A percentile compares a stretch with the other conserved stretches of the same genome.
Conservation (phyloP, 805 yeast species). For the Myxozyma nipponensis region DNA sequence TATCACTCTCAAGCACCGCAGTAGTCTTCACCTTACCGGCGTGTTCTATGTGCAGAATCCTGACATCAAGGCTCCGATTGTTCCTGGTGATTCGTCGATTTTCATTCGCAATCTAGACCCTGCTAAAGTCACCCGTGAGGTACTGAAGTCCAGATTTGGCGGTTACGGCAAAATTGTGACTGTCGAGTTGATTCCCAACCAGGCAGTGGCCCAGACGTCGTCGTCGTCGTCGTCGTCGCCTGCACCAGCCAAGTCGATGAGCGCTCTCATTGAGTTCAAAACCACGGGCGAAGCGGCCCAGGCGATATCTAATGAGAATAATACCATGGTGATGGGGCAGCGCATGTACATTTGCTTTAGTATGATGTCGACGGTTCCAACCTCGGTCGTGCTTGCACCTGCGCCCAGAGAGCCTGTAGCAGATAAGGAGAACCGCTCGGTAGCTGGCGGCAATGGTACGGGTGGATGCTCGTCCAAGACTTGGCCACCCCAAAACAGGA, state of each 20-base stretch:
- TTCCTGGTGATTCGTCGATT: conserved; percentile 64
- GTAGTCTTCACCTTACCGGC: conserved; percentile 1
- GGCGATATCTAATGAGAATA: conserved; percentile 24
- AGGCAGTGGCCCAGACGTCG: not conserved
- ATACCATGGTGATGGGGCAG: conserved; percentile 19
- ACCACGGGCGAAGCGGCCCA: conserved; percentile 22
- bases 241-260: conserved; percentile 3
- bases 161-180: conserved; percentile 61
- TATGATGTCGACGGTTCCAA: conserved; percentile 17
- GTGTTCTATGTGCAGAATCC: conserved; percentile 38
- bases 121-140: conserved; percentile 48
- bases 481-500: too few species aligned
- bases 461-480: too few species aligned
- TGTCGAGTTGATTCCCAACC: conserved; percentile 3
- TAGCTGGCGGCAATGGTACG: too few species aligned
- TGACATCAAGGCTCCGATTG: conserved; percentile 36
- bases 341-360: conserved; percentile 24
- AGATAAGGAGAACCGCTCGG: not conserved
- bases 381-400: conserved; percentile 24
- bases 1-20: conserved; percentile 41
- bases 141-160: conserved; percentile 55
- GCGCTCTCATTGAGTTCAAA: conserved; percentile 13
- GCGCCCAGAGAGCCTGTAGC: conserved; percentile 9
- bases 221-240: too few species aligned
- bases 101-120: conserved; percentile 70